Base-by-base conservation (phyloP, 179 eudicot genomes). In the Silene coronaria region DNA sequence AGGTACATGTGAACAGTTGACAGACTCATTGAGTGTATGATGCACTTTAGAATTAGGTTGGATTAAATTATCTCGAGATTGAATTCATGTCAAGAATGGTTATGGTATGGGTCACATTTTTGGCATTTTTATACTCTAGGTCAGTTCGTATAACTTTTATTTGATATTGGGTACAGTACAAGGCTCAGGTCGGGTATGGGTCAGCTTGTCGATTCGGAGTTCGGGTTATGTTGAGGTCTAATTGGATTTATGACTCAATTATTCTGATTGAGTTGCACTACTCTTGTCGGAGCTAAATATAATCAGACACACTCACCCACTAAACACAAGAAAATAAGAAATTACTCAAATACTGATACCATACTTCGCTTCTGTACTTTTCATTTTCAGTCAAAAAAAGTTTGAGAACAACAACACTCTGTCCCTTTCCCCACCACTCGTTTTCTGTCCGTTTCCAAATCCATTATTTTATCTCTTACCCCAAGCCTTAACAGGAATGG, bases 371-470 rank as follows among this genome's bases (percentile, higher is more conserved):
- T 61, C 32, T 82, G 79, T 75, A 74, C 83, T 82, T 71, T 67
- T 42, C 78, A 80, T 66, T 67, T 79, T 76, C 77, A 76, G 82
- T 70, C 73, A 28, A 79, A 78, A 76, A 84, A 77, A 53, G 72
- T 83, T 72, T 85, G 87, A 85, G 75, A 85, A 83, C 87, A 80
- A 85, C 87, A 57, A 78, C 78, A 72, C 83, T 75, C 81, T 82
- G 81, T 75, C 83, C 66, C 80, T 75, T 68, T 82, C 83, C 81
- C 80, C 65, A 82, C 85, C 85, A 77, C 83, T 85, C 68, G 26
- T 74, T 77, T 65, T 67, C 21, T 2, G 22, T 38, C 21, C 8
- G 19, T 24, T 70, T 62, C 46, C 13, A 28, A 70, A 62, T 51
- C 74, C 59, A 24, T 73, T 23, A 36, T 8, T 7, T 36, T 7